Conservation (phyloP, 768 basidiomycete genomes). For the Hypholoma fasciculare region DNA sequence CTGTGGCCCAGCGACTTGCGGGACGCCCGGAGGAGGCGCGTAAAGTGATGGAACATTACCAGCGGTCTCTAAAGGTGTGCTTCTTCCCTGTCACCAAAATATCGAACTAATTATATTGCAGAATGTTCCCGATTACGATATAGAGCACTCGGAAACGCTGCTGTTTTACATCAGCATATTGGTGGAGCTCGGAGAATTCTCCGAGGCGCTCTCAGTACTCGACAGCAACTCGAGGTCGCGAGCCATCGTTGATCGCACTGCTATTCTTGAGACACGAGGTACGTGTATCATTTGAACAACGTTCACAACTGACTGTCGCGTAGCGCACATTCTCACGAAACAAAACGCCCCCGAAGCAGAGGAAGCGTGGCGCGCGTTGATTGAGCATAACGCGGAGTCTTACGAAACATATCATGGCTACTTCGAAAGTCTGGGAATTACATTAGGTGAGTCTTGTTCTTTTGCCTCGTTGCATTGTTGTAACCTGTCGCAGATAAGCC, state of each 20-base stretch:
- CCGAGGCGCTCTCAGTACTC: constrained; percentile 61
- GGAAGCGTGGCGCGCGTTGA: constrained; percentile 75
- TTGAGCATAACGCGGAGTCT: constrained; percentile 85
- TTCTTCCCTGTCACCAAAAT: constrained; percentile 1
- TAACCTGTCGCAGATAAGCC: constrained; percentile 45
- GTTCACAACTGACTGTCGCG: constrained; percentile 9
- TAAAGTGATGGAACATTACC: constrained; percentile 72
- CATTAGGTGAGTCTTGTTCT: constrained; percentile 50
- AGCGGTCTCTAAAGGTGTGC: constrained; percentile 67
- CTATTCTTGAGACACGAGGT: constrained; percentile 73
- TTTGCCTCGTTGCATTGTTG: neutral
- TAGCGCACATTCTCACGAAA: constrained; percentile 80
- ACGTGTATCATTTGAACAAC: constrained; percentile 9
- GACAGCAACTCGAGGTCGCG: constrained; percentile 65
- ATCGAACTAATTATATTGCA: constrained; percentile 23
- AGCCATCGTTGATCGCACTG: constrained; percentile 68
- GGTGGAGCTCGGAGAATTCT: constrained; percentile 67
- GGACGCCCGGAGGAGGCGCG: constrained; percentile 71
- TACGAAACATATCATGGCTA: constrained; percentile 79
- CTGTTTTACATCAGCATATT: constrained; percentile 76
- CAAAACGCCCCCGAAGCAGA: constrained; percentile 70
- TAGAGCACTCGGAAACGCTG: constrained; percentile 81
- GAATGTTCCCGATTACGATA: constrained; percentile 78
- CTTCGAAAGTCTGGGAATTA: constrained; percentile 62
- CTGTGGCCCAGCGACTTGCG: constrained; percentile 85